These are phyloP conservation scores for Ballota nigra DNA, from an alignment of 257 asterid species.

Conservation along the genomic window DNA sequence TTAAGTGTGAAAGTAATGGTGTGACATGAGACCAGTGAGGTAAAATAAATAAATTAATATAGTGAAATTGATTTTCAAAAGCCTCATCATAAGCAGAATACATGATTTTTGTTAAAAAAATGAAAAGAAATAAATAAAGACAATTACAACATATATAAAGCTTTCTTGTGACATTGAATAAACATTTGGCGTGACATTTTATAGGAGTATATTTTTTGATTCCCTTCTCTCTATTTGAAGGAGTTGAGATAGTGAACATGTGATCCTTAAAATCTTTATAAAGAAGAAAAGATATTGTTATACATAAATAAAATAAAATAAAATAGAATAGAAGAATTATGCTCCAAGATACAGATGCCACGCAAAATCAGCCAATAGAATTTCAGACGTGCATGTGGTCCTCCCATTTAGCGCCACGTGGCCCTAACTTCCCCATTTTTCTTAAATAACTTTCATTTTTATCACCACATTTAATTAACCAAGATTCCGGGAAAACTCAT, in stretches of 20 bases:
- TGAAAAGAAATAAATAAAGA: too few species aligned
- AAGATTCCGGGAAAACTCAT: neutral
- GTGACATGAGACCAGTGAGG: too few species aligned
- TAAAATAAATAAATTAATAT: too few species aligned
- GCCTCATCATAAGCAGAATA: too few species aligned
- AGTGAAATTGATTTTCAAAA: too few species aligned
- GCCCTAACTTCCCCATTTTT: neutral
- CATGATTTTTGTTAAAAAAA: too few species aligned
- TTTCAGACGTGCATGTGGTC: conserved; percentile 16
- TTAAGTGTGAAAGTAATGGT: too few species aligned
- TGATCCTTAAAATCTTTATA: neutral
- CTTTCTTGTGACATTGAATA: too few species aligned
- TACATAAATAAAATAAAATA: too few species aligned
- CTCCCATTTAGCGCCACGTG: conserved; percentile 27
- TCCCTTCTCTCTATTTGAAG: too few species aligned
- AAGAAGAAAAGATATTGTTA: neutral
- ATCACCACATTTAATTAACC: neutral
- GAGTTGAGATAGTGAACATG: neutral
- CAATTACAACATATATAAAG: neutral
- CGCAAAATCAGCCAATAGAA: conserved; percentile 41
- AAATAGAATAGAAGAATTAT: neutral
- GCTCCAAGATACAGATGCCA: conserved; percentile 32
- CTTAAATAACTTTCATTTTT: conserved; percentile 1
- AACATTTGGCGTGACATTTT: neutral
- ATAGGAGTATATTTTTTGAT: too few species aligned